A percentile compares a stretch with the other conserved stretches of the same genome.
Evolutionary conservation across 2,329 filamentous ascomycete genomes (phyloP).

Genomic region (Neofusicoccum parvum): DNA sequence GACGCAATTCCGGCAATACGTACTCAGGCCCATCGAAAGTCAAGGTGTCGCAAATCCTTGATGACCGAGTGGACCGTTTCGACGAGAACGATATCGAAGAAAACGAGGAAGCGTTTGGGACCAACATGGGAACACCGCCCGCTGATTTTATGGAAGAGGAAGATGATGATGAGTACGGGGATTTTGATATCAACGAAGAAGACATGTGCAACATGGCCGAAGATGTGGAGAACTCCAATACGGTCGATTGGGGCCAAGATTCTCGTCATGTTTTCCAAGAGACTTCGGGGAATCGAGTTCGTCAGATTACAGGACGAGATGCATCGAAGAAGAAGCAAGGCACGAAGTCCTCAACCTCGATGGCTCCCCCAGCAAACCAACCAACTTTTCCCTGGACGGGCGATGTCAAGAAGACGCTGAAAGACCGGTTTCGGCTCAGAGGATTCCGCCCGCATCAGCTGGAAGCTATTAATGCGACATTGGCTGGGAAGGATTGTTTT

Average conservation of each 20-base stretch:
- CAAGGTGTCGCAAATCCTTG: neutral
- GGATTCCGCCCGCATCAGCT: slow-evolving; percentile 91
- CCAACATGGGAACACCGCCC: slow-evolving; percentile 42
- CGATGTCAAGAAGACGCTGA: slow-evolving; percentile 79
- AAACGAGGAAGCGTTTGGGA: slow-evolving; percentile 34
- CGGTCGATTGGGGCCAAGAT: slow-evolving; percentile 32
- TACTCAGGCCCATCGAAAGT: neutral
- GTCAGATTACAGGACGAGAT: neutral
- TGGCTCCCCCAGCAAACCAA: slow-evolving; percentile 21
- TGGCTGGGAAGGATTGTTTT: slow-evolving; percentile 86
- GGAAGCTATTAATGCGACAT: slow-evolving; percentile 92
- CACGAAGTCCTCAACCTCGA: slow-evolving; percentile 26
- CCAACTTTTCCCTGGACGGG: slow-evolving; percentile 75
- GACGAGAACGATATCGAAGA: slow-evolving; percentile 35
- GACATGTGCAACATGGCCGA: slow-evolving; percentile 46
- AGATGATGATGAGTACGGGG: slow-evolving; percentile 24
- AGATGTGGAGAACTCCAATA: slow-evolving; percentile 43
- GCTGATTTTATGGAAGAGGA: slow-evolving; percentile 26
- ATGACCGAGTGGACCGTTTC: slow-evolving; percentile 24
- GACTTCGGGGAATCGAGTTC: slow-evolving; percentile 28
- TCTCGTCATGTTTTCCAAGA: slow-evolving; percentile 31
- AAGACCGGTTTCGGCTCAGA: slow-evolving; percentile 78
- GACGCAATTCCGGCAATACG: too few relatives aligned
- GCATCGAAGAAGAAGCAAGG: neutral
- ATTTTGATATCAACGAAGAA: slow-evolving; percentile 21